Evolutionary conservation across 2,329 filamentous ascomycete genomes (phyloP).

Genomic region (Penicillium hesseltinei): DNA sequence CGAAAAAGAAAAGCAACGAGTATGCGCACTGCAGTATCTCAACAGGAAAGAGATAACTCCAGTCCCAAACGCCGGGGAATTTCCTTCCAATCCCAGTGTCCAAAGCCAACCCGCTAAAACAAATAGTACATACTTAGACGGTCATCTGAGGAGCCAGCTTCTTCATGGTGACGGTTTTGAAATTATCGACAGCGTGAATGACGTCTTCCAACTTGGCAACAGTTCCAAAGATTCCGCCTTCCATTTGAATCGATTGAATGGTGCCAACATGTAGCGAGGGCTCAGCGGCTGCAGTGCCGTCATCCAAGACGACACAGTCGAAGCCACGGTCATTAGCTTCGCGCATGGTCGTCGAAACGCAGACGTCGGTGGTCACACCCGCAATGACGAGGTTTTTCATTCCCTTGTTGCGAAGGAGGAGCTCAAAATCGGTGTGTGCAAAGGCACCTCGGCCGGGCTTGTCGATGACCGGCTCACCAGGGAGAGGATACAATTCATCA

Average conservation of each 20-base stretch:
- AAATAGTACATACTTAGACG: constrained; percentile 14
- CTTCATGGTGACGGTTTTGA: constrained; percentile 42
- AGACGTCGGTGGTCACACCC: constrained; percentile 58
- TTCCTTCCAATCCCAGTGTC: constrained; percentile 9
- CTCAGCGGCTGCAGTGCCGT: constrained; percentile 48
- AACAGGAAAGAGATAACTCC: constrained; percentile 4
- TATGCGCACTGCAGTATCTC: constrained; percentile 2
- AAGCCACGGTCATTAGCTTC: constrained; percentile 58
- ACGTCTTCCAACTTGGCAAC: constrained; percentile 41
- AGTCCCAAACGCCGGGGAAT: constrained; percentile 18
- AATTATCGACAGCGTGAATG: constrained; percentile 43
- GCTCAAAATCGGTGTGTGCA: constrained; percentile 54
- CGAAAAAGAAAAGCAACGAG: neutral
- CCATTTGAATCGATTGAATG: constrained; percentile 47
- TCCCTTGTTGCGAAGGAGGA: constrained; percentile 50
- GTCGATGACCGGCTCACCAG: constrained; percentile 53
- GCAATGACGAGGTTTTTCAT: constrained; percentile 54
- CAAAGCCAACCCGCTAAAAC: constrained; percentile 18
- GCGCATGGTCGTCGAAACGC: constrained; percentile 55
- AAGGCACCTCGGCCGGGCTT: constrained; percentile 57
- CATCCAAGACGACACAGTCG: constrained; percentile 53
- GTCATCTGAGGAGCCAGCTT: constrained; percentile 44
- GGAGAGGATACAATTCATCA: constrained; percentile 51
- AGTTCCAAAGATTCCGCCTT: constrained; percentile 48
- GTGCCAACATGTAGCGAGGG: constrained; percentile 42